Base-by-base conservation (phyloP, 2,329 filamentous ascomycete genomes). In the Paracoccidioides lutzii region DNA sequence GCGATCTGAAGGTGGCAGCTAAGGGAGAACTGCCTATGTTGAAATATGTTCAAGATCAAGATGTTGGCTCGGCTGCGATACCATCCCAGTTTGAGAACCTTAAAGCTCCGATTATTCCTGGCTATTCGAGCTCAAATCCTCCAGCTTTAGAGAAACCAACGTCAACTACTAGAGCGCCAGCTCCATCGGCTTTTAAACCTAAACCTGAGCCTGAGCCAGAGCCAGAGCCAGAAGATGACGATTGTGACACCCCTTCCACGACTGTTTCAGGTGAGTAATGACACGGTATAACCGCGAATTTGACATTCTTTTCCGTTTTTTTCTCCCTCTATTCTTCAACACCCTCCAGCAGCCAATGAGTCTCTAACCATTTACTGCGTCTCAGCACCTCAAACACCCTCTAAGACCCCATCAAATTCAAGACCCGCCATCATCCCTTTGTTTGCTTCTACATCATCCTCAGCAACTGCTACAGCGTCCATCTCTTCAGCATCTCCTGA, bases 41-140 rank as follows among this genome's bases (percentile, higher is more conserved):
- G 9, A 38, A 50, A 38, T 35, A 22, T 61, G 60, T 59, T 15
- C 44, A 61, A 10, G 67, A 62, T 14, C 72, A 75, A 57, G 62
- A 68, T 45, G 59, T 73, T 38, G 67, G 72, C 56, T 63, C 61
- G 14, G 72, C 72, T 15, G 68, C 73, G 2, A 69, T 74, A 38
- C 64, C 69, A 10, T 63, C 65, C 15, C 66, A 74, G 57, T 65
- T 75, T 52, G 60, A 61, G n/a, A 61, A 71, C 30, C 61, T 74
- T 3, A 58, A 54, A 14, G 43, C 52, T 48, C 44, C 51, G 33
- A 43, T 58, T 55, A 46, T 61, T 15, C 42, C 59, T 49, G 52
- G 32, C 9, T 45, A 45, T 5, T 22, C 15, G 32, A n/a, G 46
- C n/a, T 35, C 46, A n/a, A n/a, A 38, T 22, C 12, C 33, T 38